Evolutionary conservation across 495 filamentous ascomycete genomes (phyloP), one percentile per base, ranked within the genome.

Genomic region (Aspergillus biplanus): DNA sequence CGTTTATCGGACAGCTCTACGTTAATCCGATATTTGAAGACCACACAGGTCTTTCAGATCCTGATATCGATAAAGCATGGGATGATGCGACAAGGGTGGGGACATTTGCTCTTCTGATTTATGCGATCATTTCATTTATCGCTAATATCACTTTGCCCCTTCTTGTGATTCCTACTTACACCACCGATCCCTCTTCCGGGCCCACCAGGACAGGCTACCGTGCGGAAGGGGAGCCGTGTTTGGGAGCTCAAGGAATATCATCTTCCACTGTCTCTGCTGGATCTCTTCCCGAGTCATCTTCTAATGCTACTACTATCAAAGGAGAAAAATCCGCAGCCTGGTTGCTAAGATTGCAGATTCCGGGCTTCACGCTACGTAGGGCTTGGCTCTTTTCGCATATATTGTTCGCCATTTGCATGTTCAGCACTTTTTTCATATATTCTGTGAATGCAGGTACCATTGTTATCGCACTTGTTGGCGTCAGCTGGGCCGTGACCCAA

Each of bases 1-100:
- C 91, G 33, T 97, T 93, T 73, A 88, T 97, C 68, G 93, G 89
- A 56, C 91, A 97, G 72, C 88, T 96, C 57, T 95, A 96, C 69
- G 89, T 89, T 44, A 88, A 96, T 68, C 92, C 92, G 0, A 89
- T 83, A 59, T 89, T 97, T 58, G 83, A 85, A 65, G 77, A 83
- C 54, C 87, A 96, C 66, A 91, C 91, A 4, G 68, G 92, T 69
- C 89, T 97, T 80, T 84, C 89, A 3, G 79, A 86, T 1, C 83
- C 82, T 39, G 85, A 97, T 69, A 83, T 96, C 59, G 86, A 96
- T 65, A 69, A 84, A 50, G 80, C 89, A 1, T 96, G 92, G 85
- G 92, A 96, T 70, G 80, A 86, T 33, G 93, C 88, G 16, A 97
- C 93, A 2, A 85, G 92, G 7, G 78, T 90, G 37, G 93, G 91